Conservation (phyloP, 2,329 filamentous ascomycete species). For the Penicillium sumatraense region DNA sequence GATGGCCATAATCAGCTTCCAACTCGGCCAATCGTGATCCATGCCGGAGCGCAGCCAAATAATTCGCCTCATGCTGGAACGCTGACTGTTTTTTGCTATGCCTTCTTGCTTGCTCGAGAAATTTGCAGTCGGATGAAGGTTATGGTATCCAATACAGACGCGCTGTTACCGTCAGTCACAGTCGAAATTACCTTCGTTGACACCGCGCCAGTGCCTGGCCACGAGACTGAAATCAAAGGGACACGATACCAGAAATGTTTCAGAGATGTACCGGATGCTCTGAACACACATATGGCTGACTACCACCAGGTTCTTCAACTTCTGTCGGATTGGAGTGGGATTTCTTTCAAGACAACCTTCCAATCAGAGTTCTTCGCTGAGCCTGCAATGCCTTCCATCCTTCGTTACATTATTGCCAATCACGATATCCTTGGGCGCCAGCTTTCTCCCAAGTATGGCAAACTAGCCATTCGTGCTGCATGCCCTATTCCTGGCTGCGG, state of each 20-base stretch:
- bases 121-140: conserved; percentile 4
- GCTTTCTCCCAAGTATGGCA: conserved; percentile 14
- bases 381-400: not conserved
- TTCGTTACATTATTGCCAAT: not conserved
- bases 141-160: not conserved
- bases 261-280: not conserved
- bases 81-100: conserved; percentile 5
- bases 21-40: conserved; percentile 12
- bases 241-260: conserved; percentile 18
- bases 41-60: conserved; percentile 21
- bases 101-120: conserved; percentile 12
- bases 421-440: conserved; percentile 4
- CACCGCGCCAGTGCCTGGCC: conserved; percentile 14
- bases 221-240: conserved; percentile 6
- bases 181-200: conserved; percentile 18
- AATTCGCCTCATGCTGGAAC: conserved; percentile 19
- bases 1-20: not conserved
- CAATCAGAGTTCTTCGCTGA: not conserved
- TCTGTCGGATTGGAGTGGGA: not conserved
- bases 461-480: conserved; percentile 18
- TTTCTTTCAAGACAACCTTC: not conserved
- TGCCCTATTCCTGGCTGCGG: conserved; percentile 14
- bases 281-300: not conserved
- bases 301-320: not conserved
- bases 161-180: conserved; percentile 4